Evolutionary conservation across 352 stramenopile species (phyloP), one percentile per base, ranked within the genome.

Genomic region (Pythium aristosporum): DNA sequence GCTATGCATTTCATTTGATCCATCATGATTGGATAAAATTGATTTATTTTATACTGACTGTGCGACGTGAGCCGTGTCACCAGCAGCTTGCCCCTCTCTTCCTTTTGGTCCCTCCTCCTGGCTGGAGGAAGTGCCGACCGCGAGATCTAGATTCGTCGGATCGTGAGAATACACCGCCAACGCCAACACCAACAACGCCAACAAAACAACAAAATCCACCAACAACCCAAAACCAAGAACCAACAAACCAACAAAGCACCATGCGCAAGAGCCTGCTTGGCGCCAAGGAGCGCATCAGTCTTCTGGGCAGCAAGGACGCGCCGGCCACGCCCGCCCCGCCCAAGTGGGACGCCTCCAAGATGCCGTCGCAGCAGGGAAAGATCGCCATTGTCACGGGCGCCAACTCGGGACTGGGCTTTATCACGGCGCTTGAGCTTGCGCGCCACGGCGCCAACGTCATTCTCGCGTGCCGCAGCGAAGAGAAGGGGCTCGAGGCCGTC

Each of bases 351-450:
- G 60, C 51, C 20, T 25, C 50, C 20, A 30, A 60, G 23, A 63
- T 57, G 6, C 9, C 34, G 6, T 57, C 57, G 30, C 57, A 50
- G 12, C 34, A 52, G 2, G 77, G 68, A 21, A 96, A 85, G 28
- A 61, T 96, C 57, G 83, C 77, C 16, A 69, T 96, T 56, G 81
- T 96, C 57, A 96, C 88, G 12, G 90, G 88, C 28, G 72, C 63
- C 52, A 96, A 96, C 65, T 75, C 85, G 11, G 85, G 87, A 12
- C 69, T 97, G 47, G 90, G 90, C 9, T 90, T 84, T 47, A 74
- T 80, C 57, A 91, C 83, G 18, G 75, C 88, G 6, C 64, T 75
- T 44, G 63, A 63, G 6, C 72, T 96, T 34, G 86, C 71, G 57
- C 69, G 79, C 53, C 78, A 83, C 53, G 71, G 77, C 36, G 88